Evolutionary conservation across 2,329 filamentous ascomycete species (phyloP), one percentile per base, ranked within the genome.

Genomic region (Arthroderma uncinatum): DNA sequence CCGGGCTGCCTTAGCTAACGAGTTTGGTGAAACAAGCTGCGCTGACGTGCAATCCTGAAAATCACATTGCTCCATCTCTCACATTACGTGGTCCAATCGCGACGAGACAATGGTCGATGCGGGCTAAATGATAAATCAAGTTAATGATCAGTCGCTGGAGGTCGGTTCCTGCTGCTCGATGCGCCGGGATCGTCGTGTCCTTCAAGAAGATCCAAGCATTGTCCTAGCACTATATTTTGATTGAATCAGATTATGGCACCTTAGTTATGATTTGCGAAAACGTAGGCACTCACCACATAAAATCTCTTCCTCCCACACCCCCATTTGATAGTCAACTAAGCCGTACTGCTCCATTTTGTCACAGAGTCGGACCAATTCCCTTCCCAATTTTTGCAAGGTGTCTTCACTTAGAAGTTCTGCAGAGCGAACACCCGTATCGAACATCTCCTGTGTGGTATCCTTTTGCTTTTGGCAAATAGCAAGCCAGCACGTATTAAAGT

Each of bases 241-340:
- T 25, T 9, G 19, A 48, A 30, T 48, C 44, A 48, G 23, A 48
- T 48, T 28, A 28, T 28, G 10, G 23, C 28, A 28, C 21, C 10
- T 4, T 14, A 28, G 21, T 30, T 9, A 42, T 39, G 25, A 30
- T 30, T 36, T 44, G 40, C 30, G 25, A 36, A 57, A 16, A 30
- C 39, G 28, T 14, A 34, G 37, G 50, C 19, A 16, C 87, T 73
- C 77, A 95, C 91, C 80, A 58, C 82, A 81, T 64, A 93, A 82
- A 64, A 97, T 96, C 67, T 88, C 84, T 68, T 97, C 91, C 72
- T 97, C 93, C 82, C 89, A 94, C 25, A 97, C 88, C 7, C 93
- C 93, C 75, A 95, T 94, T 67, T 97, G 87, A 70, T 97, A 98
- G 73, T 98, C 93, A 9, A 98, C 89, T 52, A 98, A 76, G n/a